Conservation (phyloP, 352 stramenopile species). For the Elongisporangium prolatum region DNA sequence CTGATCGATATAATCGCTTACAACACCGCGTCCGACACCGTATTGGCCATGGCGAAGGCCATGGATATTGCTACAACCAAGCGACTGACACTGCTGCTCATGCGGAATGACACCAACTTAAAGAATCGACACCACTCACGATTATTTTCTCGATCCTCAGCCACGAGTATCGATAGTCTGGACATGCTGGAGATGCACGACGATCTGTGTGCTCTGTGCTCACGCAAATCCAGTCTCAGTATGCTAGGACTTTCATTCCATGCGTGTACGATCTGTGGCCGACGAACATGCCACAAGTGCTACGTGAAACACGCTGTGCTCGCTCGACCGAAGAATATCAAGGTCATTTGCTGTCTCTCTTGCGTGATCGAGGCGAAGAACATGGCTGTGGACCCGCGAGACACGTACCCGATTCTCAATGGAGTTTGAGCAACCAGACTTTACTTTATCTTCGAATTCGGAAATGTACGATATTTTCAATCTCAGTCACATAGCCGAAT, state of each 20-base stretch:
- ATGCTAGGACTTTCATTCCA: slow-evolving; percentile 5
- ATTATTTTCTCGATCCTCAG: background rate
- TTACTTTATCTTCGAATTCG: background rate
- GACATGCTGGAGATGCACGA: background rate
- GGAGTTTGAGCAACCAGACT: background rate
- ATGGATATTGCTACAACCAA: slow-evolving; percentile 38
- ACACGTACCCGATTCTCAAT: slow-evolving; percentile 28
- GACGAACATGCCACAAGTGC: slow-evolving; percentile 31
- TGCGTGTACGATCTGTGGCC: slow-evolving; percentile 27
- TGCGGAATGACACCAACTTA: background rate
- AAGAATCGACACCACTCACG: background rate
- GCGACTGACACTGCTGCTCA: slow-evolving; percentile 28
- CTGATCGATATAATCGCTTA: slow-evolving; percentile 36
- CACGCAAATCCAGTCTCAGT: background rate
- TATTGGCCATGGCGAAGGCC: slow-evolving; percentile 27
- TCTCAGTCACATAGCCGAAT: background rate
- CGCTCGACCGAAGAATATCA: slow-evolving; percentile 18
- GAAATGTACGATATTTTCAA: background rate
- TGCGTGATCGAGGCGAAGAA: slow-evolving; percentile 35
- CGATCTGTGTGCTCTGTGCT: background rate
- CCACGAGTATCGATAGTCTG: background rate
- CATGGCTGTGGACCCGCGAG: slow-evolving; percentile 25
- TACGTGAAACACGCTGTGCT: slow-evolving; percentile 32
- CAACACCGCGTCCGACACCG: slow-evolving; percentile 33
- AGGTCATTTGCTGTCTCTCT: slow-evolving; percentile 27